Evolutionary conservation across 2,329 filamentous ascomycete species (phyloP).

Genomic region (Penicillium glabrum): DNA sequence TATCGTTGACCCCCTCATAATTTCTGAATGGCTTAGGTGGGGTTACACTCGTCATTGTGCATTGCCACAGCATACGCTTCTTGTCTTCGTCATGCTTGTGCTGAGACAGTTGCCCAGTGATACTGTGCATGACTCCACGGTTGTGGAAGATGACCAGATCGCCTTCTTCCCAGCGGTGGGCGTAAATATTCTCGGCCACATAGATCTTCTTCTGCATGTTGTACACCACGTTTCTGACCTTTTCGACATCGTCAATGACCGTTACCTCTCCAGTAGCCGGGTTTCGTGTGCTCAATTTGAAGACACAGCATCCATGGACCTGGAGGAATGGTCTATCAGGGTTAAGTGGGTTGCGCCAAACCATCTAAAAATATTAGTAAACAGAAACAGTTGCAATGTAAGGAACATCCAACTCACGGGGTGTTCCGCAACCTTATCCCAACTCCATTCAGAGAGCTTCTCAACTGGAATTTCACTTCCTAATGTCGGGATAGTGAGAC

Average conservation of each 20-base stretch:
- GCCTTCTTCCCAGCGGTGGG: slow-evolving; percentile 12
- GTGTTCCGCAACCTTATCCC: slow-evolving; percentile 11
- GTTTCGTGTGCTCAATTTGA: slow-evolving; percentile 8
- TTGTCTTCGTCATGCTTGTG: slow-evolving; percentile 9
- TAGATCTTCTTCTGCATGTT: slow-evolving; percentile 14
- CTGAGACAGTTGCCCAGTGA: slow-evolving; percentile 11
- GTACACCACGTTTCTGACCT: slow-evolving; percentile 7
- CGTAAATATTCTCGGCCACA: slow-evolving; percentile 11
- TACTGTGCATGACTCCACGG: slow-evolving; percentile 12
- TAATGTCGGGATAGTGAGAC: slow-evolving; percentile 5
- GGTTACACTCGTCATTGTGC: slow-evolving; percentile 11
- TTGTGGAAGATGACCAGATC: slow-evolving; percentile 16
- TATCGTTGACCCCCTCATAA: slow-evolving; percentile 6
- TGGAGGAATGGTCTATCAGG: slow-evolving; percentile 11
- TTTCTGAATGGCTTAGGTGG: slow-evolving; percentile 6
- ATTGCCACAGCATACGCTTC: slow-evolving; percentile 11
- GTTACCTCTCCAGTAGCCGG: slow-evolving; percentile 4
- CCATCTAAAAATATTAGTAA: slow-evolving; percentile 2
- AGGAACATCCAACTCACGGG: slow-evolving; percentile 6
- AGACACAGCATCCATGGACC: slow-evolving; percentile 12
- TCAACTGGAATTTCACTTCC: slow-evolving; percentile 4
- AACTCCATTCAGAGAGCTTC: slow-evolving; percentile 6
- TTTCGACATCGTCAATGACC: slow-evolving; percentile 8
- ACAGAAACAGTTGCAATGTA: neutral
- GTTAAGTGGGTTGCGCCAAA: slow-evolving; percentile 9